Conservation (phyloP, 164 flowering plant species). For the Kalanchoe fedtschenkoi region DNA sequence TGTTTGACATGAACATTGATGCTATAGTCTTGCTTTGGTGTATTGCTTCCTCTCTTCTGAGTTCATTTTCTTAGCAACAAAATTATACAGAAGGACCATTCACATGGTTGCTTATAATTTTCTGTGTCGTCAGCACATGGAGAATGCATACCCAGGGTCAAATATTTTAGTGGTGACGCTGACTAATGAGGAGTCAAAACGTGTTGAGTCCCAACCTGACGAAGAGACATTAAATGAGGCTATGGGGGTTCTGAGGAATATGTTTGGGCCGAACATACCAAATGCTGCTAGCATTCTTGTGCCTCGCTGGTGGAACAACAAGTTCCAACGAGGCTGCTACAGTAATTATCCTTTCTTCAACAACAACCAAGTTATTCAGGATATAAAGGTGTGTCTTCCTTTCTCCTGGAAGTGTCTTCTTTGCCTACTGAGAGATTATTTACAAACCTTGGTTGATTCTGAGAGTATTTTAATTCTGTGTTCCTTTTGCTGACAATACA, state of each 20-base stretch:
- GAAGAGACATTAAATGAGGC: slow-evolving; percentile 67
- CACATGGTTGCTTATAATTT: slow-evolving; percentile 16
- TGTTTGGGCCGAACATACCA: slow-evolving; percentile 80
- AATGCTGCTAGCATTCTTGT: slow-evolving; percentile 64
- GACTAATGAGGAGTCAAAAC: slow-evolving; percentile 91
- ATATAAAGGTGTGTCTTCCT: slow-evolving; percentile 43
- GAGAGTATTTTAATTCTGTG: too few species aligned
- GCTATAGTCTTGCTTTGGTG: too few species aligned
- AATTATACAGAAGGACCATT: neutral
- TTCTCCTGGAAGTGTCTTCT: neutral
- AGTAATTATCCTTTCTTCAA: slow-evolving; percentile 75
- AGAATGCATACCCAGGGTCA: slow-evolving; percentile 88
- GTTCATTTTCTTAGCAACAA: neutral
- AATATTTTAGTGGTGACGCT: slow-evolving; percentile 84
- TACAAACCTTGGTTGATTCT: neutral
- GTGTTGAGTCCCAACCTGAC: slow-evolving; percentile 73
- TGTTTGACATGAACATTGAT: too few species aligned
- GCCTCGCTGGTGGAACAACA: slow-evolving; percentile 96
- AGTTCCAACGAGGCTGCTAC: slow-evolving; percentile 94
- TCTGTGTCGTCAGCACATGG: slow-evolving; percentile 77
- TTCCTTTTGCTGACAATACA: too few species aligned
- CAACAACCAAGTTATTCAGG: slow-evolving; percentile 33
- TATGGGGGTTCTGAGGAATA: slow-evolving; percentile 70
- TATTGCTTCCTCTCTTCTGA: neutral
- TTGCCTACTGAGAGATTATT: neutral